phyloP scores from a whole-genome alignment of 495 filamentous ascomycete genomes.

The Talaromyces borbonicus region DNA sequence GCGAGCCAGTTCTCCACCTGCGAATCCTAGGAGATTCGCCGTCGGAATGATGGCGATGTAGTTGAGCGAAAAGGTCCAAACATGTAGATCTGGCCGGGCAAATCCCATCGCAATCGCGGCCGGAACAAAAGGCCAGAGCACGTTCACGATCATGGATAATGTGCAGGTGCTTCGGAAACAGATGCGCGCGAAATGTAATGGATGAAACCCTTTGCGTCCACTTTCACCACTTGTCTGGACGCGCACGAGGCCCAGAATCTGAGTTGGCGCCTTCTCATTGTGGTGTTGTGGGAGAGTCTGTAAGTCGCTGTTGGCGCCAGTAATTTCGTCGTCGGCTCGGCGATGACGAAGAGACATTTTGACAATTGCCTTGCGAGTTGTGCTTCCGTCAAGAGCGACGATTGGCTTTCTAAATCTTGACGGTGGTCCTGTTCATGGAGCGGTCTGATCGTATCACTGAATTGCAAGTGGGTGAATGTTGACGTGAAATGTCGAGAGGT shows the following conservation, averaged over 20 bases:
- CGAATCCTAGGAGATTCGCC: constrained; percentile 81
- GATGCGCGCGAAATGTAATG: constrained; percentile 48
- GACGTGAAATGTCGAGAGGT: no score
- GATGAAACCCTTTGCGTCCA: constrained; percentile 52
- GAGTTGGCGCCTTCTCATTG: background rate
- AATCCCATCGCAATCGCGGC: constrained; percentile 58
- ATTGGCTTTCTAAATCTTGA: no score
- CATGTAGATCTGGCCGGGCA: constrained; percentile 46
- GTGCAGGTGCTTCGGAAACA: constrained; percentile 49
- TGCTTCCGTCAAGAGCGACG: no score
- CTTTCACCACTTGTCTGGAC: constrained; percentile 55
- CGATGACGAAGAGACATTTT: constrained; percentile 3
- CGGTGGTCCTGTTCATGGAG: no score
- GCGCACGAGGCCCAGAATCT: constrained; percentile 18
- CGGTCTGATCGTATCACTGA: no score
- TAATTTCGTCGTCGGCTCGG: constrained; percentile 4
- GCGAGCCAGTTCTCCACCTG: constrained; percentile 67
- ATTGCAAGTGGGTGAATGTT: no score
- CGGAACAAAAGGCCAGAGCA: constrained; percentile 70
- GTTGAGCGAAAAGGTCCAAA: constrained; percentile 59
- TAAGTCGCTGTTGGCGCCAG: background rate
- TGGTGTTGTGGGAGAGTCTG: constrained; percentile 2
- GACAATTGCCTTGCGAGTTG: background rate
- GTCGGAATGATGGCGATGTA: constrained; percentile 81
- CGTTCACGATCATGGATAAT: constrained; percentile 47